A percentile compares a stretch with the other conserved stretches of the same genome.
phyloP scores from a whole-genome alignment of 2,329 filamentous ascomycete species.

The Botryotinia convoluta region DNA sequence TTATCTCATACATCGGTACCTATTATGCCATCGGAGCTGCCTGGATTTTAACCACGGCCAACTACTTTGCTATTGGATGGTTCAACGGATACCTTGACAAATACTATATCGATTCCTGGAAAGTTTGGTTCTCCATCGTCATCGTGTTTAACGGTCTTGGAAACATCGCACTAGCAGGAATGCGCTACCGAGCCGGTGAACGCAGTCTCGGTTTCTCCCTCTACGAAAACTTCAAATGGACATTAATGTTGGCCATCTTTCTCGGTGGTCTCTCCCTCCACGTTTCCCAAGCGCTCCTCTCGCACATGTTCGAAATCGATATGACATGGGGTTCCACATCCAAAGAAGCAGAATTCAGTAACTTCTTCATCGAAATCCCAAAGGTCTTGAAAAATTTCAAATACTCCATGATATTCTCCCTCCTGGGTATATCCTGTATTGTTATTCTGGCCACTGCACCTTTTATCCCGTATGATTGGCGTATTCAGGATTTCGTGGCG shows the following conservation, averaged over 20 bases:
- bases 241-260: conserved; percentile 72
- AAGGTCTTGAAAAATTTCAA: conserved; percentile 75
- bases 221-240: conserved; percentile 71
- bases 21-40: conserved; percentile 77
- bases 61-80: conserved; percentile 76
- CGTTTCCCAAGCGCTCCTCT: conserved; percentile 73
- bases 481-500: conserved; percentile 69
- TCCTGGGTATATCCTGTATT: conserved; percentile 54
- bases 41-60: conserved; percentile 69
- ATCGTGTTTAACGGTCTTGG: conserved; percentile 75
- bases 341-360: conserved; percentile 77
- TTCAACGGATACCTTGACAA: conserved; percentile 75
- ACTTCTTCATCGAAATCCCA: conserved; percentile 82
- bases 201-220: conserved; percentile 55
- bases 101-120: conserved; percentile 76
- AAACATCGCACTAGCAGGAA: conserved; percentile 67
- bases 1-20: conserved; percentile 74
- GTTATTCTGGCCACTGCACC: conserved; percentile 61
- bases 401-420: conserved; percentile 41
- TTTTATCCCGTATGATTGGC: conserved; percentile 65
- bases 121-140: conserved; percentile 78
- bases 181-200: conserved; percentile 70
- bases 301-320: conserved; percentile 82
- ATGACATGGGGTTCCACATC: conserved; percentile 84
- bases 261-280: conserved; percentile 79